Conservation (phyloP, 2,329 filamentous ascomycete species). For the Apiospora arundinis region DNA sequence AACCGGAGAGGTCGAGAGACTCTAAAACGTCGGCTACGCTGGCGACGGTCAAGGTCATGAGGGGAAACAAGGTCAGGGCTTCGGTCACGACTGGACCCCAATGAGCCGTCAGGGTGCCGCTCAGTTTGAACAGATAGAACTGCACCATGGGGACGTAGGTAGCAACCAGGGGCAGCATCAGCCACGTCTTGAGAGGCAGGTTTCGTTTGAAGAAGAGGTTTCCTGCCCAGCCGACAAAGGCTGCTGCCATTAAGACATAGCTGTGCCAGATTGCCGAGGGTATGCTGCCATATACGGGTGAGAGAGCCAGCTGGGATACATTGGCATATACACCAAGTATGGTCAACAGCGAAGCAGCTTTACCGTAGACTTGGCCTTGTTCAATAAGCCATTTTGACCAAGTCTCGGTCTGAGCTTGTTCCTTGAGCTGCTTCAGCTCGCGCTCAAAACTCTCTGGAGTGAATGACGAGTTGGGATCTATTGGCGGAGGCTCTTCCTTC, state of each 20-base stretch:
- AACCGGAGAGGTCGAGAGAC: slow-evolving; percentile 58
- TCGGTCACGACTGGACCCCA: slow-evolving; percentile 81
- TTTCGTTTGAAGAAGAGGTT: slow-evolving; percentile 62
- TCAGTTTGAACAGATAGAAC: slow-evolving; percentile 72
- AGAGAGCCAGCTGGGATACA: slow-evolving; percentile 76
- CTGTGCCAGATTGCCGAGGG: slow-evolving; percentile 76
- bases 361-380: slow-evolving; percentile 50
- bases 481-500: slow-evolving; percentile 33
- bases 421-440: slow-evolving; percentile 59
- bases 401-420: slow-evolving; percentile 40
- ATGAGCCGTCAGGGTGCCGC: slow-evolving; percentile 68
- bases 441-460: slow-evolving; percentile 60
- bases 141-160: slow-evolving; percentile 78
- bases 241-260: slow-evolving; percentile 68
- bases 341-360: slow-evolving; percentile 52
- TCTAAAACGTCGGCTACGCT: slow-evolving; percentile 71
- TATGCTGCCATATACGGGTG: slow-evolving; percentile 88
- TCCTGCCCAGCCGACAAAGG: slow-evolving; percentile 74
- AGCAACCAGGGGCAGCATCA: slow-evolving; percentile 74
- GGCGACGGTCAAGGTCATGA: slow-evolving; percentile 68
- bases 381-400: slow-evolving; percentile 41
- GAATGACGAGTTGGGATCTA: slow-evolving; percentile 45
- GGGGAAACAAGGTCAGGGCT: slow-evolving; percentile 71
- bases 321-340: slow-evolving; percentile 70
- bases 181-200: slow-evolving; percentile 54